Evolutionary conservation across 306 rosid species (phyloP).

Genomic region (Gillenia trifoliata): DNA sequence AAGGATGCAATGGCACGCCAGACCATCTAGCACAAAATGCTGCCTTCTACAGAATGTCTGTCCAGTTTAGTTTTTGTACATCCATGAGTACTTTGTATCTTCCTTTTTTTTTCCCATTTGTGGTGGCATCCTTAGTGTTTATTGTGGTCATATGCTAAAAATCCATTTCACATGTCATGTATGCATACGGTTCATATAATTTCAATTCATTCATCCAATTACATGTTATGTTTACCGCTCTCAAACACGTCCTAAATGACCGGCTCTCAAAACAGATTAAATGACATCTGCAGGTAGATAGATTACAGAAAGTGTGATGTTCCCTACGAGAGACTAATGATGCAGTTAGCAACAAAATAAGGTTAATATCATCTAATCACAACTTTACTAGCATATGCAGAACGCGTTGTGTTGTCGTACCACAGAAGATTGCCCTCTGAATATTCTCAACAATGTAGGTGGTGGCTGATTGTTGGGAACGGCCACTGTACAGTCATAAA

Average conservation of each 20-base stretch:
- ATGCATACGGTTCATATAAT: background rate
- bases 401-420: slow-evolving; percentile 28
- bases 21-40: background rate
- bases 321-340: background rate
- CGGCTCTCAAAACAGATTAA: background rate
- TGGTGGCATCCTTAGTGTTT: background rate
- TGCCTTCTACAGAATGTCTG: background rate
- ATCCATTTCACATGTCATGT: background rate
- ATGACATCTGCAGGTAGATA: background rate
- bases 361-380: background rate
- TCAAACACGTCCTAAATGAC: background rate
- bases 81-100: background rate
- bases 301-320: background rate
- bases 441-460: slow-evolving; percentile 66
- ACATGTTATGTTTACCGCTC: background rate
- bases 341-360: background rate
- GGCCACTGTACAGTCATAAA: slow-evolving; percentile 80
- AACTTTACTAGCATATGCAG: background rate
- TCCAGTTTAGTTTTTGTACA: background rate
- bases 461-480: slow-evolving; percentile 48
- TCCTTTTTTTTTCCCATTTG: background rate
- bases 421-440: slow-evolving; percentile 58
- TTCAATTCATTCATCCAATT: background rate
- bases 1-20: background rate
- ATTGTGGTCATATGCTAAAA: background rate